A percentile compares a stretch with the other conserved stretches of the same genome.
Conservation (phyloP, 371 early-diverging fungal species). For the Actinomortierella ambigua region DNA sequence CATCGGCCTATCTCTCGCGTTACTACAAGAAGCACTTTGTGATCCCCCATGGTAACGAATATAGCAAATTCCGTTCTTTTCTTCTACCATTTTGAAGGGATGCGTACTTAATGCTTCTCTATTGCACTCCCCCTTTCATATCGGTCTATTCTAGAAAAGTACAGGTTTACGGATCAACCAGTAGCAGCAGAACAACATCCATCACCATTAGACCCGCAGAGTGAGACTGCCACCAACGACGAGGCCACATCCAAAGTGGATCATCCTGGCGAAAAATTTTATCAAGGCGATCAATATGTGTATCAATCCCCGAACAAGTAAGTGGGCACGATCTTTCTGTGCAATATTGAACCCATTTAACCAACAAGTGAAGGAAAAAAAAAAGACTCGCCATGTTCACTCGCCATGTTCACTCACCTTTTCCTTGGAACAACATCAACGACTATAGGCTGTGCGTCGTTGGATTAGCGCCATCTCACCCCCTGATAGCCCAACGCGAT, state of each 20-base stretch:
- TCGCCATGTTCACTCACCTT: background rate
- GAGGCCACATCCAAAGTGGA: too few species aligned
- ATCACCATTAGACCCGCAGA: too few species aligned
- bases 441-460: constrained; percentile 20
- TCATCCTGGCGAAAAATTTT: constrained; percentile 4
- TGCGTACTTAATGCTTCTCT: too few species aligned
- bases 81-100: too few species aligned
- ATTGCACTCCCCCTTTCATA: too few species aligned
- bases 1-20: constrained; percentile 30
- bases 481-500: constrained; percentile 18
- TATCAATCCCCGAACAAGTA: constrained; percentile 45
- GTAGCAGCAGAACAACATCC: too few species aligned
- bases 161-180: too few species aligned
- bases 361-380: background rate
- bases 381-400: background rate
- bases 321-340: background rate
- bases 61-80: background rate
- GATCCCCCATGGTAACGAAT: constrained; percentile 15
- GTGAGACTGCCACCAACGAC: too few species aligned
- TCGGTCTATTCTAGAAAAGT: too few species aligned
- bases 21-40: constrained; percentile 40
- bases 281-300: constrained; percentile 40
- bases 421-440: background rate
- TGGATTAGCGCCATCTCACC: constrained; percentile 37
- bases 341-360: background rate